Evolutionary conservation across 2,329 filamentous ascomycete species (phyloP).

Genomic region (Fusarium clavum): DNA sequence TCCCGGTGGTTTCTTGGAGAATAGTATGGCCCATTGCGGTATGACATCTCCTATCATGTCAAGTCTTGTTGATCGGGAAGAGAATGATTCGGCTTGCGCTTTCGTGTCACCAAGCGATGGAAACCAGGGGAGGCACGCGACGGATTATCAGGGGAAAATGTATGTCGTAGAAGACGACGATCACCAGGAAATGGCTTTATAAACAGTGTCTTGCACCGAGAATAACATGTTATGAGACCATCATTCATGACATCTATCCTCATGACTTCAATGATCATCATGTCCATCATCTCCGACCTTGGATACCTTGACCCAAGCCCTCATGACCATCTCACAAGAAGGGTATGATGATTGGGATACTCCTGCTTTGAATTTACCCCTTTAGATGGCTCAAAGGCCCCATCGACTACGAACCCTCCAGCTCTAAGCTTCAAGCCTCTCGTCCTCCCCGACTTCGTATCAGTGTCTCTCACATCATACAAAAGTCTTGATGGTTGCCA

Average conservation of each 20-base stretch:
- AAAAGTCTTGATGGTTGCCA: neutral
- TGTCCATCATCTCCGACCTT: neutral
- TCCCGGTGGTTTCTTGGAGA: neutral
- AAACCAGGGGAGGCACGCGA: neutral
- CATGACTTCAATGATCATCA: neutral
- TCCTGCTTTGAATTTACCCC: neutral
- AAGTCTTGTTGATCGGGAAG: neutral
- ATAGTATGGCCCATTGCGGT: too few relatives aligned
- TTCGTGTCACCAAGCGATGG: neutral
- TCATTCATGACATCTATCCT: neutral
- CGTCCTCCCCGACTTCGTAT: neutral
- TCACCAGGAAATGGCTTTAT: neutral
- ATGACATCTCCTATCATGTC: neutral
- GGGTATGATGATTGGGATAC: neutral
- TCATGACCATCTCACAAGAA: neutral
- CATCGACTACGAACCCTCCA: neutral
- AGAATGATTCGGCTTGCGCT: conserved; percentile 1
- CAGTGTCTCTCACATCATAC: neutral
- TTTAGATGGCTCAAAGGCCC: neutral
- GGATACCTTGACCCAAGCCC: neutral
- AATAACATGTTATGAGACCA: neutral
- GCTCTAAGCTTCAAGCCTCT: neutral
- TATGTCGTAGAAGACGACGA: neutral
- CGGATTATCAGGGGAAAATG: rapidly evolving
- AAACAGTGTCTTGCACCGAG: neutral